Base-by-base conservation (phyloP, 306 rosid genomes). In the Datisca glomerata region DNA sequence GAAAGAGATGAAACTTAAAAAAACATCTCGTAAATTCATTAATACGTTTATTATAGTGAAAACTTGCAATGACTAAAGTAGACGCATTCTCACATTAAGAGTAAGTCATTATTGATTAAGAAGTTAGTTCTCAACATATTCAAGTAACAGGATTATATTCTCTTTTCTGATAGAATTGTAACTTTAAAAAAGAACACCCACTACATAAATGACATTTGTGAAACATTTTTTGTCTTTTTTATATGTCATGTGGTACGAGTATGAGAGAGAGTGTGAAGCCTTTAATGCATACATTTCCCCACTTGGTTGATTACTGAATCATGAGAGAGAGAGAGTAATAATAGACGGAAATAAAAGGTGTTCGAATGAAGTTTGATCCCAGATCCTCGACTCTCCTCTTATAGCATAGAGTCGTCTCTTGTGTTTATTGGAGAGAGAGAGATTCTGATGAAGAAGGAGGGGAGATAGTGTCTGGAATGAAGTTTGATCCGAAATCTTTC, bases 281-380 rank as follows among this genome's bases (percentile, higher is more conserved):
- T 1, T 28, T 28, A 12, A n/a, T 2, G 1, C 13, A 8, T 31
- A 14, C 36, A 31, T 31, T 14, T 31, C n/a, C n/a, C 13, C n/a
- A 8, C 36, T 31, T 31, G 36, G n/a, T 31, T 31, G 36, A 31
- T 31, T 31, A 31, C n/a, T 31, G 36, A 31, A 31, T 31, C 36
- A 31, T 31, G 45, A 61, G 23, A 53, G 45, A 47, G 24, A 61
- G 22, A 56, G 43, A 10, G 16, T n/a, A n/a, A n/a, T n/a, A n/a
- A n/a, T n/a, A 60, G 53, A 31, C 32, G 33, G 24, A 14, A 45
- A 54, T 55, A 28, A 29, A 12, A 47, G 24, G 15, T 47, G 51
- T 18, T 53, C 82, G 76, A 74, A 74, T 74, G 82, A 67, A 53
- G 82, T 71, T 67, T 56, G 76, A 51, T 70, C 74, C 76, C 58